Percentiles rank a stretch among this genome's conserved stretches.
phyloP scores from a whole-genome alignment of 106 monocot species.

The Allium fistulosum region DNA sequence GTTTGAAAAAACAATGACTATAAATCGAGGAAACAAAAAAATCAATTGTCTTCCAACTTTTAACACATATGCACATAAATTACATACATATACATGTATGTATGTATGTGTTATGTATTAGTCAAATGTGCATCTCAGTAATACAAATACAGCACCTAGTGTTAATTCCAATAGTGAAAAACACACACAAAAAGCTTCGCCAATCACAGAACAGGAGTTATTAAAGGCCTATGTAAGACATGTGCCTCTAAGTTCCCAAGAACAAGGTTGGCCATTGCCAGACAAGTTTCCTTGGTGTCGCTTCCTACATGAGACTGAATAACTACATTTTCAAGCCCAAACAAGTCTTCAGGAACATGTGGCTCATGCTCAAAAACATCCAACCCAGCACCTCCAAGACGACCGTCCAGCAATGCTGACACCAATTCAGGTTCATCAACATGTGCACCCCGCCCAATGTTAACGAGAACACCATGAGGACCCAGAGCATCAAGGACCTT shows the following conservation, averaged over 20 bases:
- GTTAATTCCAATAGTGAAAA: not conserved
- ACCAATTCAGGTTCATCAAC: slow-evolving; percentile 68
- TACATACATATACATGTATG: not conserved
- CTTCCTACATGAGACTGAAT: slow-evolving; percentile 63
- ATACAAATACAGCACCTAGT: not conserved
- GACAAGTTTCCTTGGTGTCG: slow-evolving; percentile 42
- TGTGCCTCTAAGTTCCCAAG: slow-evolving; percentile 60
- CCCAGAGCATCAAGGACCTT: slow-evolving; percentile 52
- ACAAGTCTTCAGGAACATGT: slow-evolving; percentile 36
- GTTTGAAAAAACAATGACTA: too few species aligned
- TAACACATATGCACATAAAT: not conserved
- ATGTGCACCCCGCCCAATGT: slow-evolving; percentile 49
- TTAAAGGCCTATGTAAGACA: slow-evolving; percentile 39
- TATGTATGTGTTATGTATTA: not conserved
- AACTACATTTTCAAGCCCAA: slow-evolving; percentile 60
- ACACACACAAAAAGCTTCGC: not conserved
- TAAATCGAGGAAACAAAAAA: too few species aligned
- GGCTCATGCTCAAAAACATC: slow-evolving; percentile 72
- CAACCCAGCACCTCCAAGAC: slow-evolving; percentile 64
- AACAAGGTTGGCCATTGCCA: slow-evolving; percentile 63
- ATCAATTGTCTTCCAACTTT: too few species aligned
- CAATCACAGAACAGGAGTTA: slow-evolving; percentile 57
- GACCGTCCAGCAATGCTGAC: slow-evolving; percentile 43
- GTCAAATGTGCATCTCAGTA: not conserved
- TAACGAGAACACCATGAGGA: slow-evolving; percentile 46